A percentile compares a stretch with the other conserved stretches of the same genome.
These are phyloP conservation scores for Naganishia antarctica DNA, from an alignment of 768 basidiomycete species.

Conservation along the genomic window DNA sequence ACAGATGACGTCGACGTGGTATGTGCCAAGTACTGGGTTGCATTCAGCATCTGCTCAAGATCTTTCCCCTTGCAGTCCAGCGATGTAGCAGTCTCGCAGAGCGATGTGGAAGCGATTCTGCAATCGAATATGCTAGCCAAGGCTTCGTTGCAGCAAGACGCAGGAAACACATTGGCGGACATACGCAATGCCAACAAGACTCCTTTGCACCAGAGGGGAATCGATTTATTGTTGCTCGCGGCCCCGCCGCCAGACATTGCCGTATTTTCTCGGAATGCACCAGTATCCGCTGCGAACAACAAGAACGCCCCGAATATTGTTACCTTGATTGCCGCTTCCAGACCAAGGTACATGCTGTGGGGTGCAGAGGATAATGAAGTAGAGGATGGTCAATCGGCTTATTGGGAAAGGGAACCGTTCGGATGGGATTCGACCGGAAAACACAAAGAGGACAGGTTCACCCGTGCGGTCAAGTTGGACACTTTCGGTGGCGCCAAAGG, in stretches of 20 bases:
- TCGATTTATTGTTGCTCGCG: slow-evolving; percentile 8
- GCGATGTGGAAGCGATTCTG: slow-evolving; percentile 63
- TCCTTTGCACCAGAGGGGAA: slow-evolving; percentile 12
- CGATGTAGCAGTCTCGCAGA: slow-evolving; percentile 15
- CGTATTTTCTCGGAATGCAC: not conserved
- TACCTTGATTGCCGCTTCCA: not conserved
- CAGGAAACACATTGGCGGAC: slow-evolving; percentile 49
- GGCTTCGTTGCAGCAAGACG: slow-evolving; percentile 50
- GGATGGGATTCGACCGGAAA: slow-evolving; percentile 61
- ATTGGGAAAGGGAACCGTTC: slow-evolving; percentile 95
- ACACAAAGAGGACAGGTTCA: slow-evolving; percentile 51
- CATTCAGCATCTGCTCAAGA: slow-evolving; percentile 46
- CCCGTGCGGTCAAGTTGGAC: slow-evolving; percentile 80
- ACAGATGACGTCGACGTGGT: slow-evolving; percentile 15
- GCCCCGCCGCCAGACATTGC: slow-evolving; percentile 5
- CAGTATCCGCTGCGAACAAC: not conserved
- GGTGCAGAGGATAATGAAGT: slow-evolving; percentile 56
- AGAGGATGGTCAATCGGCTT: slow-evolving; percentile 53
- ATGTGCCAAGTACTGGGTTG: not conserved
- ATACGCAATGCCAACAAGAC: slow-evolving; percentile 52
- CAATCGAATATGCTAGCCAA: slow-evolving; percentile 63
- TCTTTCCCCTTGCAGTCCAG: not conserved
- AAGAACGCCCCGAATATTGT: not conserved
- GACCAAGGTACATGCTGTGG: slow-evolving; percentile 82
- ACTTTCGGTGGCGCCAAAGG: slow-evolving; percentile 60